Percentiles rank a stretch among this genome's conserved stretches.
Conservation (phyloP, 2,329 filamentous ascomycete genomes). For the Colletotrichum cuscutae region DNA sequence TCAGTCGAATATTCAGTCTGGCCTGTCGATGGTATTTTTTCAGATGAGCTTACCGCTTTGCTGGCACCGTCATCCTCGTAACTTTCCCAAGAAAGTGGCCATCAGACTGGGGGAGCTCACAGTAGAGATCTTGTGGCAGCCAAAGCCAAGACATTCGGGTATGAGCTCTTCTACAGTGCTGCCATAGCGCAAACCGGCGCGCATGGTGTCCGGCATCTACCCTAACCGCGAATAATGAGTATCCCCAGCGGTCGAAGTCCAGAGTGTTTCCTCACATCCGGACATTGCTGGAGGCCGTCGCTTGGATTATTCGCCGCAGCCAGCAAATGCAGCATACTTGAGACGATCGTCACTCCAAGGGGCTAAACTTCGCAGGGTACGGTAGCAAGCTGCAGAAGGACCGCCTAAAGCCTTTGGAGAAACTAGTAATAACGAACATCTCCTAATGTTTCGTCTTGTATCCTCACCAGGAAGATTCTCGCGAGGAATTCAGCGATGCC, state of each 20-base stretch:
- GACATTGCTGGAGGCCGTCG: neutral
- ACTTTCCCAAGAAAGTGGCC: neutral
- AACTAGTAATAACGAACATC: neutral
- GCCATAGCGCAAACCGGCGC: neutral
- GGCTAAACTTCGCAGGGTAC: neutral
- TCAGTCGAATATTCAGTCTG: neutral
- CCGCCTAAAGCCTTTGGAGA: neutral
- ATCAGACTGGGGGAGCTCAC: neutral
- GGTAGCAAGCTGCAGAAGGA: neutral
- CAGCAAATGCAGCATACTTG: neutral
- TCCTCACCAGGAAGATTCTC: neutral
- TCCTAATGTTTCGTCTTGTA: neutral
- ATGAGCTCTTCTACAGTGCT: neutral
- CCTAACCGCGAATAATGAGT: neutral
- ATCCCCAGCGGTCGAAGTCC: neutral
- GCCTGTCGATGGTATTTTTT: neutral
- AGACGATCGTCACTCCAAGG: neutral
- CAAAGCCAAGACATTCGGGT: neutral
- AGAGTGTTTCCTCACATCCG: neutral
- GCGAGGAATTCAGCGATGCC: neutral
- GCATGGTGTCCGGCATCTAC: neutral
- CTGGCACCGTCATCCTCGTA: neutral
- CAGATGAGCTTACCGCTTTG: neutral
- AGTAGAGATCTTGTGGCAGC: too few species aligned
- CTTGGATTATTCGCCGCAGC: neutral